phyloP scores from a whole-genome alignment of 2,329 filamentous ascomycete species.

The Aaosphaeria pasadenensis region DNA sequence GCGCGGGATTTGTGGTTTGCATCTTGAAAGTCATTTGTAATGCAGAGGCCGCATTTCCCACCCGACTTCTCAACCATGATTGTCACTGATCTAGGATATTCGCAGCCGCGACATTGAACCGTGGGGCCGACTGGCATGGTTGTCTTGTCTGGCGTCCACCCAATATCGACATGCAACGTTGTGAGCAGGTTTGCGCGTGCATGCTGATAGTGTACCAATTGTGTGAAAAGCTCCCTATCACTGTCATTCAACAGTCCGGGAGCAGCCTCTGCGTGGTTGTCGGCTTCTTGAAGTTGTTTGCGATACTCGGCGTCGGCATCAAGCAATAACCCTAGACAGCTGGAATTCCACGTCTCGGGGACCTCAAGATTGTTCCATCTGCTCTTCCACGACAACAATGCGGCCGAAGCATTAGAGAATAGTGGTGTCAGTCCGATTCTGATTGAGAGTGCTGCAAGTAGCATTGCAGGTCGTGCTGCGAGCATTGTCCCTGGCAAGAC shows the following conservation, averaged over 20 bases:
- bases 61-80: conserved; percentile 40
- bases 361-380: conserved; percentile 49
- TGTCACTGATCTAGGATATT: conserved; percentile 49
- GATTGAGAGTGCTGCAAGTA: conserved; percentile 50
- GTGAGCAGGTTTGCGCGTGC: conserved; percentile 47
- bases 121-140: conserved; percentile 44
- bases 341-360: conserved; percentile 51
- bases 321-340: conserved; percentile 46
- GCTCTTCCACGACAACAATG: conserved; percentile 41
- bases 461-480: conserved; percentile 42
- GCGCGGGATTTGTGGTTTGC: conserved; percentile 17
- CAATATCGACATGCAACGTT: conserved; percentile 42
- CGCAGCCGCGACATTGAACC: conserved; percentile 41
- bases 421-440: conserved; percentile 48
- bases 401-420: conserved; percentile 39
- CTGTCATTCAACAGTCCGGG: conserved; percentile 30
- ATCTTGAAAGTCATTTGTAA: conserved; percentile 9
- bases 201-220: conserved; percentile 47
- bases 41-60: conserved; percentile 45
- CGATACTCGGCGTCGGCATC: conserved; percentile 41
- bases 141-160: conserved; percentile 48
- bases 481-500: conserved; percentile 51
- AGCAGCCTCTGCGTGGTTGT: conserved; percentile 5
- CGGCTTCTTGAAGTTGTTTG: conserved; percentile 3
- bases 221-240: conserved; percentile 45